Base-by-base conservation (phyloP, 2,329 filamentous ascomycete genomes). In the Talaromyces sp. region DNA sequence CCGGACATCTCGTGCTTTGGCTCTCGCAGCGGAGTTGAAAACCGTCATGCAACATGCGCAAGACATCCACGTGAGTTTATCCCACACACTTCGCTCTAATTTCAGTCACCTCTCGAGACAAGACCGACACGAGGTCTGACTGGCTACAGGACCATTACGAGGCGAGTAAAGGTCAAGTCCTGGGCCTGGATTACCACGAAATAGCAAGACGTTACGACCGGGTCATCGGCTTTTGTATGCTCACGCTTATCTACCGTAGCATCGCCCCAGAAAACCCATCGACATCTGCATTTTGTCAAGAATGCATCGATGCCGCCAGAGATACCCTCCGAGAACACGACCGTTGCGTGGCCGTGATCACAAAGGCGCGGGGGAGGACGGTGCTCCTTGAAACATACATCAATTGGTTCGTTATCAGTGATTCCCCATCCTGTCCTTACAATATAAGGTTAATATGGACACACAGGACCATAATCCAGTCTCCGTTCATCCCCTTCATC, bases 401-500 rank as follows among this genome's bases (percentile, higher is more conserved):
- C 17, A 62, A 62, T 19, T 65, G 62, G 62, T 36, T 15, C 13
- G 32, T 15, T 4, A 15, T 36, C 11, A 15, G 15, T 15, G 32
- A 36, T 15, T 36, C 32, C 13, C 11, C 1, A 4, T 36, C 11
- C 10, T 9, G 13, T 13, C 3, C 10, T 36, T 4, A 36, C 11
- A 11, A 13, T 3, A 36, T 36, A 3, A 36, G 1, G 3, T 11
- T 36, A 5, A 36, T 4, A 3, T 36, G 5, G 32, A 36, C 3
- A 36, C 4, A 36, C 11, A 36, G 32, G 32, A 58, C 17, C 44
- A 32, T 55, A 22, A 47, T 32, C 47, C 17, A 52, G 36, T 57
- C 6, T 36, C 65, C 65, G 1, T 66, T 66, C 11, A 62, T 63
- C 4, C 65, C 65, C 10, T 65, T 63, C 44, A 64, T 64, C 10